A percentile compares a stretch with the other conserved stretches of the same genome.
These are phyloP conservation scores for Paraglomus brasilianum DNA, from an alignment of 192 early-diverging fungal species.

Conservation along the genomic window DNA sequence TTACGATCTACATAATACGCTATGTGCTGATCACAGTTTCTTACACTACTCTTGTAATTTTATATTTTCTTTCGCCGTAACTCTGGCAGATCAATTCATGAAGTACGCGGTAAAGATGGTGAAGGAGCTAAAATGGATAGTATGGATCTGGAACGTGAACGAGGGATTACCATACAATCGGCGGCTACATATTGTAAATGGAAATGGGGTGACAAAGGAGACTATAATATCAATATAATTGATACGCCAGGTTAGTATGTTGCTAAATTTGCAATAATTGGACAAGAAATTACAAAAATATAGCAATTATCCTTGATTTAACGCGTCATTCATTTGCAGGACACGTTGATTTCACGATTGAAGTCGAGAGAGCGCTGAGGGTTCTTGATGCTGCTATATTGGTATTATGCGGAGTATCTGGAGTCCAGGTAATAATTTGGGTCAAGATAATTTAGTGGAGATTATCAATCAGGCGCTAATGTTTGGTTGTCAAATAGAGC, in stretches of 20 bases:
- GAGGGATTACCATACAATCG: slow-evolving; percentile 86
- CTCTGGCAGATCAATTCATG: slow-evolving; percentile 59
- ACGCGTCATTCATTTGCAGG: slow-evolving; percentile 38
- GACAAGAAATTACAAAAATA: background rate
- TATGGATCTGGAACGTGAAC: slow-evolving; percentile 97
- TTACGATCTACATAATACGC: too few relatives aligned
- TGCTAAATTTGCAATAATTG: background rate
- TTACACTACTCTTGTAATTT: background rate
- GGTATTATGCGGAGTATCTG: slow-evolving; percentile 80
- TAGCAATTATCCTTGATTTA: background rate
- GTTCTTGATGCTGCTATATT: slow-evolving; percentile 86
- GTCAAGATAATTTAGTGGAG: background rate
- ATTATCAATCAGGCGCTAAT: background rate
- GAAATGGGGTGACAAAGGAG: slow-evolving; percentile 44
- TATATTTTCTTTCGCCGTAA: background rate
- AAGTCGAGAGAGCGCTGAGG: slow-evolving; percentile 84
- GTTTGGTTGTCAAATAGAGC: slow-evolving; percentile 33
- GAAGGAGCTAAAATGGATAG: slow-evolving; percentile 99
- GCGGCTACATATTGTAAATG: slow-evolving; percentile 85
- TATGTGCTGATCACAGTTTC: too few relatives aligned
- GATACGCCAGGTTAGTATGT: slow-evolving; percentile 74
- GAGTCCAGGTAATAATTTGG: slow-evolving; percentile 58
- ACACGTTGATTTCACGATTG: slow-evolving; percentile 88
- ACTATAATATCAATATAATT: slow-evolving; percentile 82
- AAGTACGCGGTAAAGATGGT: slow-evolving; percentile 81